A percentile compares a stretch with the other conserved stretches of the same genome.
These are phyloP conservation scores for maize (Zea mays) DNA, from an alignment of 176 grass and related monocot genomes.

Conservation along the genomic window Zm-B73-REFERENCE-NAM-5.0 NC_050096.1:277262001-277262500, in stretches of 20 bases:
- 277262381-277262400: background rate
- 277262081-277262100: background rate
- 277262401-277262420: background rate
- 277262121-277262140: slow-evolving; percentile 48
- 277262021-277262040: background rate
- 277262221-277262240: slow-evolving; percentile 31
- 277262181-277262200: slow-evolving; percentile 56
- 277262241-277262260: slow-evolving; percentile 8
- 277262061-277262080: too few relatives aligned
- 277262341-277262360: slow-evolving; percentile 14
- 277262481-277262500: too few relatives aligned
- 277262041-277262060: background rate
- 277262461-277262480: too few relatives aligned
- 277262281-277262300: background rate
- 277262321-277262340: slow-evolving; percentile 28
- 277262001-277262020: background rate
- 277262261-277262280: background rate
- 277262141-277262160: slow-evolving; percentile 76
- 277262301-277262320: slow-evolving; percentile 32
- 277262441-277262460: too few relatives aligned
- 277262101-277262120: slow-evolving; percentile 15
- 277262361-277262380: slow-evolving; percentile 45
- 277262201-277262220: slow-evolving; percentile 38
- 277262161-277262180: slow-evolving; percentile 49
- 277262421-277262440: too few relatives aligned